Percentiles rank a stretch among this genome's conserved stretches.
phyloP scores from a whole-genome alignment of 352 stramenopile species.

The Elongisporangium undulatum region DNA sequence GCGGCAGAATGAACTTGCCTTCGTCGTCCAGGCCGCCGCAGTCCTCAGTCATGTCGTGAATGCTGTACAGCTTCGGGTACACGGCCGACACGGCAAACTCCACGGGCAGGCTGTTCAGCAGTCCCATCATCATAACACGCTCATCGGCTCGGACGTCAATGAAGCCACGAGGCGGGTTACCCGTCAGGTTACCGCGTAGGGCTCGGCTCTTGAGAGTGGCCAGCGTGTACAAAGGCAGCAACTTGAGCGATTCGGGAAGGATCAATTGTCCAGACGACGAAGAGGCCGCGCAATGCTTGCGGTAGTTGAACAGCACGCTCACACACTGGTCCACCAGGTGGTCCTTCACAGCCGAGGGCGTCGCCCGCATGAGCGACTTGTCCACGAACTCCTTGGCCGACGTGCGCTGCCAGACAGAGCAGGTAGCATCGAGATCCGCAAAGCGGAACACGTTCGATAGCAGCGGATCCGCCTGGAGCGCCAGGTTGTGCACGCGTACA shows the following conservation, averaged over 20 bases:
- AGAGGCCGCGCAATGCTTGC: conserved; percentile 88
- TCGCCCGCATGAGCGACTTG: conserved; percentile 79
- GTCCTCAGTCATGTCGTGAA: conserved; percentile 82
- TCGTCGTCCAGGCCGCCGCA: conserved; percentile 74
- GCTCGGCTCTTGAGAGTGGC: conserved; percentile 84
- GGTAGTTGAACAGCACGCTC: conserved; percentile 88
- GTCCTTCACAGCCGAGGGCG: conserved; percentile 67
- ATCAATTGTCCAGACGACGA: conserved; percentile 90
- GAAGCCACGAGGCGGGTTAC: conserved; percentile 72
- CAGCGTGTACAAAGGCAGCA: conserved; percentile 88
- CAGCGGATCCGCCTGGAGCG: conserved; percentile 66
- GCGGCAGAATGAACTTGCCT: conserved; percentile 71
- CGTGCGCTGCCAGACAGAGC: conserved; percentile 79
- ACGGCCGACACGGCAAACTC: conserved; percentile 83
- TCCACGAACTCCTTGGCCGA: conserved; percentile 77
- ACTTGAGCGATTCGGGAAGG: conserved; percentile 88
- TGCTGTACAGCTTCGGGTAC: conserved; percentile 86
- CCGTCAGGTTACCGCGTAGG: conserved; percentile 79
- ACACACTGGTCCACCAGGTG: conserved; percentile 83
- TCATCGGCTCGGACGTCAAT: conserved; percentile 86
- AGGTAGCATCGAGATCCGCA: conserved; percentile 84
- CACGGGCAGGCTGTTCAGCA: conserved; percentile 74
- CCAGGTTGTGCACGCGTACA: conserved; percentile 90
- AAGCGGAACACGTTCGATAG: conserved; percentile 88
- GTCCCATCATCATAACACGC: conserved; percentile 82